Percentiles rank a stretch among this genome's conserved stretches.
Conservation (phyloP, 768 basidiomycete species). For the Auricularia sp. region DNA sequence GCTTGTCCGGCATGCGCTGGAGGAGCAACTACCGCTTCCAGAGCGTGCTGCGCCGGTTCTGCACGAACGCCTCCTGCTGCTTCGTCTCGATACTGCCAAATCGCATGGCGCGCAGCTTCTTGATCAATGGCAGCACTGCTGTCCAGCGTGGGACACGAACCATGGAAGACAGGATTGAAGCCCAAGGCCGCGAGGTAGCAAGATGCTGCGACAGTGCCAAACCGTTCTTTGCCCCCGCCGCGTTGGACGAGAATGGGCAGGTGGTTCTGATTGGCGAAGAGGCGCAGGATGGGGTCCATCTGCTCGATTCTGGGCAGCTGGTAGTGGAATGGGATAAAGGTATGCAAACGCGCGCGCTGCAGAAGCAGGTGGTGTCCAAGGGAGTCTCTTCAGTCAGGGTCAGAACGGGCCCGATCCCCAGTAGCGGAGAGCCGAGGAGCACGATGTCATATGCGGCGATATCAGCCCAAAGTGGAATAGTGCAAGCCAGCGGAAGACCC, state of each 20-base stretch:
- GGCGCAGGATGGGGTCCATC: slow-evolving; percentile 43
- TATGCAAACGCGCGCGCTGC: slow-evolving; percentile 31
- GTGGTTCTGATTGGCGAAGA: slow-evolving; percentile 35
- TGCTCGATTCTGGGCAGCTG: slow-evolving; percentile 48
- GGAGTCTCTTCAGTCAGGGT: slow-evolving; percentile 52
- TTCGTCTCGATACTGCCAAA: slow-evolving; percentile 49
- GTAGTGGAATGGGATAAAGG: slow-evolving; percentile 46
- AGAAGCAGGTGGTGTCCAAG: slow-evolving; percentile 37
- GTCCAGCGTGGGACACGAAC: slow-evolving; percentile 35
- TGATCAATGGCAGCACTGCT: slow-evolving; percentile 35
- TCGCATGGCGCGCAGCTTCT: slow-evolving; percentile 35
- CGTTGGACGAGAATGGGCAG: slow-evolving; percentile 47
- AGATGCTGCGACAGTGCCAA: slow-evolving; percentile 45
- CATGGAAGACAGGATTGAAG: slow-evolving; percentile 20
- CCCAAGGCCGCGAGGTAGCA: slow-evolving; percentile 51
- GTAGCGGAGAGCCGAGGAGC: slow-evolving; percentile 31
- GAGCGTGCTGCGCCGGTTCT: slow-evolving; percentile 45
- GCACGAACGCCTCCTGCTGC: slow-evolving; percentile 47
- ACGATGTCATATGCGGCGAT: slow-evolving; percentile 41
- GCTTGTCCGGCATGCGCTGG: slow-evolving; percentile 41
- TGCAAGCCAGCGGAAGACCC: slow-evolving; percentile 55
- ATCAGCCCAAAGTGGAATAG: slow-evolving; percentile 49
- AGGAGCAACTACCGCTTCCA: slow-evolving; percentile 48
- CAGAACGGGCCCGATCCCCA: slow-evolving; percentile 47
- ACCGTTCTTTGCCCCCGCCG: slow-evolving; percentile 53